Percentiles rank a stretch among this genome's conserved stretches.
phyloP scores from a whole-genome alignment of 192 early-diverging fungal species.

The Coemansia sp. region DNA sequence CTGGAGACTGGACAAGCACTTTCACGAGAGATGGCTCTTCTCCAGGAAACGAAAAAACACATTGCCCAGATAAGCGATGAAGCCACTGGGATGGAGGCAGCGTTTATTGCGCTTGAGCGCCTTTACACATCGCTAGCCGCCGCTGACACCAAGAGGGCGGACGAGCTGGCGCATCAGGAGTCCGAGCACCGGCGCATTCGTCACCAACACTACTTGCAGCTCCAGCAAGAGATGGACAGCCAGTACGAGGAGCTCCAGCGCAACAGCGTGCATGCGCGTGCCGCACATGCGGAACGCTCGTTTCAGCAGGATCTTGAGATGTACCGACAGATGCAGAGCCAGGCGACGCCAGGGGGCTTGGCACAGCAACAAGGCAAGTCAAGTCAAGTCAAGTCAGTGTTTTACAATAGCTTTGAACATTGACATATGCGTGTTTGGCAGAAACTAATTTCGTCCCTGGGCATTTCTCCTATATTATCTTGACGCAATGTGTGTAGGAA shows the following conservation, averaged over 20 bases:
- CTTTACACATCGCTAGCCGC: slow-evolving; percentile 32
- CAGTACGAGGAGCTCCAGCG: slow-evolving; percentile 39
- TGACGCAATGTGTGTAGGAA: too few relatives aligned
- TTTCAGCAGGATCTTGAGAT: slow-evolving; percentile 48
- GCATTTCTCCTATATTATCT: too few relatives aligned
- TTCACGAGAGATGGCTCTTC: slow-evolving; percentile 20
- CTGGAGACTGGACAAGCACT: slow-evolving; percentile 17
- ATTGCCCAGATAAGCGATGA: slow-evolving; percentile 21
- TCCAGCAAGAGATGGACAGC: slow-evolving; percentile 46
- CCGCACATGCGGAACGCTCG: slow-evolving; percentile 30
- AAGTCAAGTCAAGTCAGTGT: not conserved
- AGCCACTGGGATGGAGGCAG: slow-evolving; percentile 19
- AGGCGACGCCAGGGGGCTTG: not conserved
- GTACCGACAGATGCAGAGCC: slow-evolving; percentile 16
- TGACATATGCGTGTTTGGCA: not conserved
- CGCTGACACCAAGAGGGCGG: slow-evolving; percentile 7
- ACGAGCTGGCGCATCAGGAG: slow-evolving; percentile 32
- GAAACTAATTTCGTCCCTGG: not conserved
- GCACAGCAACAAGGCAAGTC: not conserved
- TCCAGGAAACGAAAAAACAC: slow-evolving; percentile 16
- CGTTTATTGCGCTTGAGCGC: slow-evolving; percentile 19
- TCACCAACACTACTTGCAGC: slow-evolving; percentile 36
- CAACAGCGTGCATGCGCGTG: slow-evolving; percentile 29
- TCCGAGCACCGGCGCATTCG: slow-evolving; percentile 29
- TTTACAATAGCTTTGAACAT: not conserved